Conservation (phyloP, 2,329 filamentous ascomycete species). For the Bertia moriformis region DNA sequence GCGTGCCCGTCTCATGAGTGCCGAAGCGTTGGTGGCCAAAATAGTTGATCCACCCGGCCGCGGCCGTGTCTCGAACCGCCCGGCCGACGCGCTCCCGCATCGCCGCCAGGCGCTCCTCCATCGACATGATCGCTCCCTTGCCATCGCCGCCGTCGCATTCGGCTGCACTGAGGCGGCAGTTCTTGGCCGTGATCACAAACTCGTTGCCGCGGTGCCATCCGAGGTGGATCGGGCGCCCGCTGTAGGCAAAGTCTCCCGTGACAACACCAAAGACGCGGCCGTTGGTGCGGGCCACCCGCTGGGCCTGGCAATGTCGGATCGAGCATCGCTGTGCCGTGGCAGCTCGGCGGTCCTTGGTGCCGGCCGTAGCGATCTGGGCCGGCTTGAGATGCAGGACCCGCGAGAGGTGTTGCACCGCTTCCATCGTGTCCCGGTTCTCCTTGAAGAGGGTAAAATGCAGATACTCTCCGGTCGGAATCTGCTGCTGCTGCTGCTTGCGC, state of each 20-base stretch:
- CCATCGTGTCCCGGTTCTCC: conserved; percentile 95
- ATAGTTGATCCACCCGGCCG: conserved; percentile 51
- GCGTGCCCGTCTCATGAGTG: conserved; percentile 44
- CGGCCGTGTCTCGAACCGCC: conserved; percentile 26
- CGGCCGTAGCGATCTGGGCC: conserved; percentile 62
- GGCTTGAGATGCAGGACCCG: conserved; percentile 61
- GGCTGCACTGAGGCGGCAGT: conserved; percentile 43
- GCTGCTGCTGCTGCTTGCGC: conserved; percentile 9
- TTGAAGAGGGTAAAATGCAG: conserved; percentile 89
- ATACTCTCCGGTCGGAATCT: conserved; percentile 48
- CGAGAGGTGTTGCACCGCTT: conserved; percentile 64
- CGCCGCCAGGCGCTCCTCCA: conserved; percentile 17
- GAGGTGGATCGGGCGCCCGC: conserved; percentile 36
- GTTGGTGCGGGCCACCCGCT: conserved; percentile 53
- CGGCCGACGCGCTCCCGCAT: conserved; percentile 12
- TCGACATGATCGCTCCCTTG: neutral
- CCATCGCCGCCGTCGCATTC: neutral
- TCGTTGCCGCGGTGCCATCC: conserved; percentile 52
- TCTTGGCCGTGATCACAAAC: conserved; percentile 50
- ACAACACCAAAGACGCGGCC: conserved; percentile 39
- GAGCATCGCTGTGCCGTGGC: conserved; percentile 75
- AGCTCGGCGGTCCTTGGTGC: conserved; percentile 80
- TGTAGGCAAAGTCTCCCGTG: conserved; percentile 41
- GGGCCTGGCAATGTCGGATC: conserved; percentile 30
- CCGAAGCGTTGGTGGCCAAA: conserved; percentile 57